Evolutionary conservation across 1,284 basidiomycete genomes (phyloP), one percentile per base, ranked within the genome.

Genomic region (Malassezia restricta): DNA sequence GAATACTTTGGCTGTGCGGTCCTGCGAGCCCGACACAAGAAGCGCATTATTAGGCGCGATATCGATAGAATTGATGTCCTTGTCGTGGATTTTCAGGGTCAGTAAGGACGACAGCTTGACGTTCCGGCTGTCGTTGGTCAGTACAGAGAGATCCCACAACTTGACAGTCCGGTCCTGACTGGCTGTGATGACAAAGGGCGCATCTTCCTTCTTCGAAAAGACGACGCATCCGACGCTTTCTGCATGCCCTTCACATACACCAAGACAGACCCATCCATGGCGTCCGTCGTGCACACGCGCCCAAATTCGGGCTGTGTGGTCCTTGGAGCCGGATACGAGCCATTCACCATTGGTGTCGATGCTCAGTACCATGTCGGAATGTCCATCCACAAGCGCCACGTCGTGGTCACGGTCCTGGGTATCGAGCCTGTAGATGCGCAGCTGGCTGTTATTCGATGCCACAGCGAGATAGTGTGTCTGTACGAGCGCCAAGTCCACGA

Each of bases 111-210:
- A 82, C 62, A 84, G 83, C 60, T 80, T 38, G 6, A 55, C 17
- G 3, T 31, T 14, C 12, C 3, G 8, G 31, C 58, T 55, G 30
- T 59, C 57, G 1, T 38, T 27, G 15, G 49, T 51, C 40, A 71
- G 42, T 0, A 59, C 46, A 0, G 59, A 50, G 1, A 71, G 75
- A 74, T 98, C 91, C 94, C 94, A 99, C 81, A 98, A 84, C 75
- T 99, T 99, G 74, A 95, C 85, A 3, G 94, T 98, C 29, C 88
- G 82, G 73, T 99, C 94, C 75, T 96, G 91, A 67, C 85, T 87
- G 15, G 90, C 94, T 5, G 90, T 94, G 7, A 91, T 76, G 27
- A 96, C 75, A 12, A 71, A 73, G 3, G 67, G 62, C 9, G 66
- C 57, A 3, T 30, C 49, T 3, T 49, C 55, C n/a, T 59, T 55